These are phyloP conservation scores for Fusarium albosuccineum DNA, from an alignment of 2,329 filamentous ascomycete species.

Conservation along the genomic window DNA sequence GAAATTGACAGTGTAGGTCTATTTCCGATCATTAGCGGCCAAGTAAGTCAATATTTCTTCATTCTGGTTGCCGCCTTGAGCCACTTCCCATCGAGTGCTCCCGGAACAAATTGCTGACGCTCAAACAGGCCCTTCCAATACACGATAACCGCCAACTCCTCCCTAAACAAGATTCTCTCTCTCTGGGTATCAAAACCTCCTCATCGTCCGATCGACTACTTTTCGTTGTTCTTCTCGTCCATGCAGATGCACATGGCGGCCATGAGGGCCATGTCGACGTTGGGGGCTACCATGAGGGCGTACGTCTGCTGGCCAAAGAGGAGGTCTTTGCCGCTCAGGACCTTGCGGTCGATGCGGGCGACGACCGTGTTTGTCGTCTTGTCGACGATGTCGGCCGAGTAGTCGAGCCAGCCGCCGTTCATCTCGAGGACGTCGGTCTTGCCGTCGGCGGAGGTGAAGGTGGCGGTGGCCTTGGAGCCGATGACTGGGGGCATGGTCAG, in stretches of 20 bases:
- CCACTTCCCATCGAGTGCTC: background rate
- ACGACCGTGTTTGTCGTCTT: conserved; percentile 63
- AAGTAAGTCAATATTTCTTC: background rate
- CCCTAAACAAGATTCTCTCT: background rate
- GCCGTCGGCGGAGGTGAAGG: conserved; percentile 65
- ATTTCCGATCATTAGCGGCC: background rate
- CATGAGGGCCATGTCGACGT: conserved; percentile 75
- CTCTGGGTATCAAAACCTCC: conserved; percentile 16
- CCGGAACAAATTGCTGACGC: too few species aligned
- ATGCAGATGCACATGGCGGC: conserved; percentile 76
- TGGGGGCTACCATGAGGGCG: conserved; percentile 71
- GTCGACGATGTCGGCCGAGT: conserved; percentile 68
- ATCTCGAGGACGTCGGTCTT: conserved; percentile 63
- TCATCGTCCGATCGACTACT: background rate
- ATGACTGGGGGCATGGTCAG: too few species aligned
- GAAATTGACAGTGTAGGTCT: too few species aligned
- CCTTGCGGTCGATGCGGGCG: conserved; percentile 70
- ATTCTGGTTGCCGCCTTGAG: background rate
- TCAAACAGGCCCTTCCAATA: too few species aligned
- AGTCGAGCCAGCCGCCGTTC: conserved; percentile 73
- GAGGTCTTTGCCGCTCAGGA: conserved; percentile 69
- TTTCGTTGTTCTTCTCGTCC: conserved; percentile 70
- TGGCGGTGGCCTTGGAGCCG: conserved; percentile 67
- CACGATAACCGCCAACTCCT: too few species aligned
- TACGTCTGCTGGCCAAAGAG: conserved; percentile 75